Conservation (phyloP, 2,329 filamentous ascomycete species). For the Sporothrix luriei region DNA sequence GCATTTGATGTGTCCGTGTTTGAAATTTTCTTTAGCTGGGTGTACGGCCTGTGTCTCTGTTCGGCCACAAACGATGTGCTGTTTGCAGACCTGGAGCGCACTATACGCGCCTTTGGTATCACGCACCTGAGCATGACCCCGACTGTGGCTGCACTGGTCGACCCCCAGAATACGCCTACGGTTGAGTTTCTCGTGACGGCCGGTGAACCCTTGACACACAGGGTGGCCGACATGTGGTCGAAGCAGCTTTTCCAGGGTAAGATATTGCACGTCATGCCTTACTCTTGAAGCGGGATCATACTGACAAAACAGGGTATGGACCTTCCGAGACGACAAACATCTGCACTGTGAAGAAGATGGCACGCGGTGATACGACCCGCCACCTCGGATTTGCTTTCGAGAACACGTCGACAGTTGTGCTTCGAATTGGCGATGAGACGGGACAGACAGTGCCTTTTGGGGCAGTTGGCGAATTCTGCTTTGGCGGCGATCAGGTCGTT, state of each 20-base stretch:
- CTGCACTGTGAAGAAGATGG: conserved; percentile 72
- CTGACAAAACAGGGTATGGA: conserved; percentile 59
- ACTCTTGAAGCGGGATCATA: too few relatives aligned
- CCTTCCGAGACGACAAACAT: conserved; percentile 88
- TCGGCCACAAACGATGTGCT: conserved; percentile 72
- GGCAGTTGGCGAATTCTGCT: conserved; percentile 79
- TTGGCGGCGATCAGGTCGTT: conserved; percentile 80
- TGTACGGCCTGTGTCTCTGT: conserved; percentile 75
- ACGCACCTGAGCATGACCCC: conserved; percentile 86
- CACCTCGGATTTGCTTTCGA: conserved; percentile 75
- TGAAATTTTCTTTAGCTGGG: conserved; percentile 86
- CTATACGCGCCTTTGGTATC: conserved; percentile 64
- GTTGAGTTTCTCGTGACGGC: conserved; percentile 79
- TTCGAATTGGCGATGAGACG: conserved; percentile 48
- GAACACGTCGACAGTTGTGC: conserved; percentile 75
- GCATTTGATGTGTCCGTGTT: conserved; percentile 88
- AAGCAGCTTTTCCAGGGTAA: conserved; percentile 68
- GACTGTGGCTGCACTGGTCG: conserved; percentile 76
- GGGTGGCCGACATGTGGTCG: conserved; percentile 71
- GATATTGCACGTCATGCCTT: neutral
- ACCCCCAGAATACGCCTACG: conserved; percentile 66
- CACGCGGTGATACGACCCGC: conserved; percentile 60
- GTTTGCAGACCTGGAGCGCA: conserved; percentile 69
- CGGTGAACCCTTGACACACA: conserved; percentile 75
- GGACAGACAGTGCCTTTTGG: conserved; percentile 65